Base-by-base conservation (phyloP, 768 basidiomycete genomes). In the Coprinopsis marcescibilis region DNA sequence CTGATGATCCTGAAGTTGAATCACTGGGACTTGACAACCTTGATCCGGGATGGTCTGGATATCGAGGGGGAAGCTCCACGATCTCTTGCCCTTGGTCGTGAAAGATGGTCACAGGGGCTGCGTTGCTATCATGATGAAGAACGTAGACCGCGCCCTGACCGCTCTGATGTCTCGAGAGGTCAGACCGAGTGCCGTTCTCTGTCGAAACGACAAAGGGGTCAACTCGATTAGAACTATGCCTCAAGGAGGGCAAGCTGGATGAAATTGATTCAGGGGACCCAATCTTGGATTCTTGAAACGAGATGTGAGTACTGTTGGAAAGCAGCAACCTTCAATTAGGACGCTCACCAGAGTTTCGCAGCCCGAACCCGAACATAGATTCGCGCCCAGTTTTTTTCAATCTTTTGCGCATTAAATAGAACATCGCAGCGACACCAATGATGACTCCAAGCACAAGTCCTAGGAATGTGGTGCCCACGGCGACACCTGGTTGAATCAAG, bases 61-160 rank as follows among this genome's bases (percentile, higher is more conserved):
- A 81, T 27, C 70, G 63, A 4, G 80, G 80, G 5, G 79, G 81
- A 8, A 83, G 65, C 61, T 83, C 81, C 8, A 80, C 75, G 4
- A 81, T 74, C 49, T 76, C 67, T 7, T 77, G 72, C 13, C 78
- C 80, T 36, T 73, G 69, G 44, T 69, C 65, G 44, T 77, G 73
- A 52, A 74, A 79, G 15, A 80, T 76, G 2, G 78, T 77, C 32
- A 83, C 75, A 1, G 80, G 80, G 14, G 78, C 61, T 13, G 70
- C 58, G 10, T 78, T 75, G n/a, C 68, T 70, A 53, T 81, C 80
- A 53, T 81, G 80, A 52, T 81, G 81, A 25, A 83, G 70, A 32
- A 80, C 76, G 51, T 80, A 80, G 7, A 80, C 71, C 52, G 57
- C 39, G 45, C 49, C 21, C 41, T 41, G 32, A 17, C 29, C 20